Evolutionary conservation across 148 eudicot species (phyloP), one percentile per base, ranked within the genome.

Genomic region (Tetragonia tetragonoides): DNA sequence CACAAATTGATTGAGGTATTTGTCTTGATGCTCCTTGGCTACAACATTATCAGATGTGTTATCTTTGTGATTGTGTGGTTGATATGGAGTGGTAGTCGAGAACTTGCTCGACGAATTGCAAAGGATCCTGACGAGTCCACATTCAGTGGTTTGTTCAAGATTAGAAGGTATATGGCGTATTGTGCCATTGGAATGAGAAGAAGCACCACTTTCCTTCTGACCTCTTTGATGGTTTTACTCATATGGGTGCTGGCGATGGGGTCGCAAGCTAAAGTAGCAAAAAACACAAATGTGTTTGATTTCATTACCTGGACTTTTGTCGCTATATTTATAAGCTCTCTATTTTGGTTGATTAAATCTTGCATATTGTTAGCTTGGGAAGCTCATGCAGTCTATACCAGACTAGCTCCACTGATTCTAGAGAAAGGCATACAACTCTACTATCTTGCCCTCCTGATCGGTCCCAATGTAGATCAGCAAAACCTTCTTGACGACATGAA

Each of bases 171-270:
- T 44, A 44, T 44, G 4, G 47, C 8, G 47, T 8, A 72, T 24
- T 59, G 39, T 72, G 66, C 57, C 21, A 51, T 12, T 16, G 72
- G 81, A 10, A 40, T 79, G 15, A 73, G 41, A n/a, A n/a, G 75
- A 37, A 79, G 81, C 72, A 54, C 72, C 15, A 79, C 14, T 64
- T 79, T 79, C 72, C 40, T 79, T 10, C 37, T 79, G 44, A 73
- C 57, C 72, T 23, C 70, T 3, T 11, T 73, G 66, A 65, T 72
- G 71, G 71, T 79, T 46, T 46, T 73, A 17, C 40, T 72, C 41
- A 65, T 76, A 3, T 79, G 81, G 81, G 12, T 72, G n/a, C 1
- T 51, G 34, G 41, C 73, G n/a, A 38, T 73, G 28, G 77, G 76
- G 8, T 3, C 60, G 7, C 66, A 5, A 5, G 3, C 66, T 79